Conservation (phyloP, 2,329 filamentous ascomycete genomes). For the Aureobasidium mangrovei region DNA sequence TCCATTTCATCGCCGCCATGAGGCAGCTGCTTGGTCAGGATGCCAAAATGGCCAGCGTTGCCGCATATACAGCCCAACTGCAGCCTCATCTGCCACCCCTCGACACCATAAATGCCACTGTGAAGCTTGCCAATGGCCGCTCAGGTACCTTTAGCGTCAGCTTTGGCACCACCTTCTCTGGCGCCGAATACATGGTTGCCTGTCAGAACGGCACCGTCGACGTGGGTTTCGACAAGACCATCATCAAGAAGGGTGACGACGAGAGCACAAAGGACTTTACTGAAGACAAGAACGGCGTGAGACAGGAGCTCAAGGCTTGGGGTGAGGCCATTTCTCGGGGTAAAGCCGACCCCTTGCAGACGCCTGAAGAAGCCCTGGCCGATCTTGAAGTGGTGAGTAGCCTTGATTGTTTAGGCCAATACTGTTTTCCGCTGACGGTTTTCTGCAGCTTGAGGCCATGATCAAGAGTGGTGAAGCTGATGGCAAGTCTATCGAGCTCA, state of each 20-base stretch:
- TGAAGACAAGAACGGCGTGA: constrained; percentile 45
- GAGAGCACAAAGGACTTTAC: constrained; percentile 35
- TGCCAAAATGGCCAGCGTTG: constrained; percentile 37
- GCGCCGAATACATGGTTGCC: constrained; percentile 48
- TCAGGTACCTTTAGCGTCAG: constrained; percentile 51
- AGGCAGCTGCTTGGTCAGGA: constrained; percentile 49
- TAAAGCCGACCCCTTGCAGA: constrained; percentile 42
- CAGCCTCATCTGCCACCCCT: constrained; percentile 53
- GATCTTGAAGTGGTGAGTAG: constrained; percentile 50
- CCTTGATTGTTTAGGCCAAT: background rate
- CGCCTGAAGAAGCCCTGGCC: constrained; percentile 49
- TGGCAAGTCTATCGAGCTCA: constrained; percentile 27
- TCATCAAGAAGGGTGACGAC: constrained; percentile 24
- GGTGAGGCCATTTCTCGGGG: constrained; percentile 44
- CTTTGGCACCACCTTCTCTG: constrained; percentile 47
- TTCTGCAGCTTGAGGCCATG: constrained; percentile 28
- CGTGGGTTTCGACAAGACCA: constrained; percentile 37
- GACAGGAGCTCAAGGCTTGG: constrained; percentile 54
- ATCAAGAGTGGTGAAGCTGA: constrained; percentile 33
- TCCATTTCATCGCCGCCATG: constrained; percentile 60
- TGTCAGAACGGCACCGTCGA: constrained; percentile 50
- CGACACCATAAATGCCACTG: constrained; percentile 55
- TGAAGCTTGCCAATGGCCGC: constrained; percentile 46
- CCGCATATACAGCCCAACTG: constrained; percentile 48
- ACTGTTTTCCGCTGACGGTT: background rate